Evolutionary conservation across 371 early-diverging fungal species (phyloP).

Genomic region (Blakeslea trispora): DNA sequence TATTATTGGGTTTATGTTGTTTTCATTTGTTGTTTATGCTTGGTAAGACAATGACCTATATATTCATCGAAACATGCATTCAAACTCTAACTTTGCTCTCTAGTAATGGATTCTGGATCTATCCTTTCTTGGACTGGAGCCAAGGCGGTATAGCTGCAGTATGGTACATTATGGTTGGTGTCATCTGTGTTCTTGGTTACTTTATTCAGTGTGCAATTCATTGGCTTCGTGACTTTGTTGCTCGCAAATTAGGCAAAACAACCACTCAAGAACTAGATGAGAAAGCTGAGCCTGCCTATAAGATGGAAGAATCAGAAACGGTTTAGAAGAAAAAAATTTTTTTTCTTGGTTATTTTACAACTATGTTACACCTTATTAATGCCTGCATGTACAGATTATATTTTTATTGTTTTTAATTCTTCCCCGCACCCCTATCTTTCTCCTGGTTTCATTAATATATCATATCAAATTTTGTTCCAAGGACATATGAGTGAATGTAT

Average conservation of each 20-base stretch:
- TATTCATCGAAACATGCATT: too few species aligned
- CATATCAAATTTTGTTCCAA: too few species aligned
- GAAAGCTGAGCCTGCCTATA: not conserved
- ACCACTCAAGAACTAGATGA: not conserved
- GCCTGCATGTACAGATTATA: too few species aligned
- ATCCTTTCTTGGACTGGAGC: slow-evolving; percentile 54
- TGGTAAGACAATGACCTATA: slow-evolving; percentile 24
- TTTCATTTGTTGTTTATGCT: slow-evolving; percentile 50
- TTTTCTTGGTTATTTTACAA: too few species aligned
- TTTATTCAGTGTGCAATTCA: slow-evolving; percentile 45
- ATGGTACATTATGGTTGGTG: slow-evolving; percentile 45
- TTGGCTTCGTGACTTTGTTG: slow-evolving; percentile 39
- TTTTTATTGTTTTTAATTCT: too few species aligned
- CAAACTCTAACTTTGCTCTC: not conserved
- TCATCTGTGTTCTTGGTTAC: slow-evolving; percentile 37
- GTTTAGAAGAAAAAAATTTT: not conserved
- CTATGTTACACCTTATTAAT: too few species aligned
- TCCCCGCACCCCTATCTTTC: too few species aligned
- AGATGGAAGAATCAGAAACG: not conserved
- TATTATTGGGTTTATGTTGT: slow-evolving; percentile 51
- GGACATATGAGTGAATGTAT: too few species aligned
- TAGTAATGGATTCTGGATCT: slow-evolving; percentile 45
- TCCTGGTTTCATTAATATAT: too few species aligned
- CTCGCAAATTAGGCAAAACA: slow-evolving; percentile 16
- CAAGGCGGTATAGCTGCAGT: slow-evolving; percentile 44